Evolutionary conservation across 1,284 basidiomycete genomes (phyloP).

Genomic region (Ceratobasidium sp.): DNA sequence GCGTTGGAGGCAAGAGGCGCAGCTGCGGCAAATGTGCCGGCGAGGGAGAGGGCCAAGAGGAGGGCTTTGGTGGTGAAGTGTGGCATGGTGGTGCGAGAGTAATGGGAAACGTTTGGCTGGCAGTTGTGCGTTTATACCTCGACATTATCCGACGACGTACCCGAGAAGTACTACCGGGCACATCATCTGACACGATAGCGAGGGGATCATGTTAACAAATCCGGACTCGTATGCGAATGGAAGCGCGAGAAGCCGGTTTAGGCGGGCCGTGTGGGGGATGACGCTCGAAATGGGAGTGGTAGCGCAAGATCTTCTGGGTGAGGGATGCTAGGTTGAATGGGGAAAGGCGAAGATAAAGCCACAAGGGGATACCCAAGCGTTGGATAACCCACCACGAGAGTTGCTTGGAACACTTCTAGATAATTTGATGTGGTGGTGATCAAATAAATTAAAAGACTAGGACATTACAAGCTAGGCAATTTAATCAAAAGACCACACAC

Average conservation of each 20-base stretch:
- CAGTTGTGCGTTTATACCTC: conserved; percentile 1
- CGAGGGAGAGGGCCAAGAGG: conserved; percentile 1
- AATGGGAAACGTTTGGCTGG: background rate
- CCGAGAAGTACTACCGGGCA: conserved; percentile 12
- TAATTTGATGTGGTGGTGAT: no score
- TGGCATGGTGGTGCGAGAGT: background rate
- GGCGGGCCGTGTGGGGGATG: conserved; percentile 38
- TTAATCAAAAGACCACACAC: no score
- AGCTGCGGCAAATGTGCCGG: conserved; percentile 1
- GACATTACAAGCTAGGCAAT: no score
- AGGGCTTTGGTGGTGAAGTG: background rate
- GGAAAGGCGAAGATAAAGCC: background rate
- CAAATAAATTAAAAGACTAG: no score
- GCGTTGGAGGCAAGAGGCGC: conserved; percentile 29
- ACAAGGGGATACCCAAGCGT: background rate
- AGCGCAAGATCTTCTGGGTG: background rate
- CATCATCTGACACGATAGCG: conserved; percentile 23
- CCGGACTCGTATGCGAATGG: conserved; percentile 2
- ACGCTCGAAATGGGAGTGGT: background rate
- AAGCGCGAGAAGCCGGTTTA: conserved; percentile 43
- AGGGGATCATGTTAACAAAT: background rate
- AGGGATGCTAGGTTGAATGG: background rate
- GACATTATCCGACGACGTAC: background rate
- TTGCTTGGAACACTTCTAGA: no score
- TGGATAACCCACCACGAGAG: no score